Conservation (phyloP, 176 grass and related monocot genomes). For the Eragrostis nindensis region DNA sequence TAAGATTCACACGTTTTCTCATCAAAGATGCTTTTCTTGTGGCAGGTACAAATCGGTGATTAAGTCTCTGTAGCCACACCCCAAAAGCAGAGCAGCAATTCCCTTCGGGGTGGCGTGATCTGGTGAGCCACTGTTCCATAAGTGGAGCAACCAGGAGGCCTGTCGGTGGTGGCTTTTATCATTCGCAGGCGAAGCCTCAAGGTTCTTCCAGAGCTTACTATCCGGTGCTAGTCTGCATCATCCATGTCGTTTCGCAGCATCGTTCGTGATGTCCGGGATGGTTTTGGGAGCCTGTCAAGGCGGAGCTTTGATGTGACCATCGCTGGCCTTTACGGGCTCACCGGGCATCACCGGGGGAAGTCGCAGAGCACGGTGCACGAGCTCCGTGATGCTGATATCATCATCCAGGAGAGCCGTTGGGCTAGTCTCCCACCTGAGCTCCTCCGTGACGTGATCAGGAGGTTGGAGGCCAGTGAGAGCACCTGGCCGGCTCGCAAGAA, state of each 20-base stretch:
- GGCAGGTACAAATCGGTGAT: slow-evolving; percentile 37
- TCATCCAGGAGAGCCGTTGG: slow-evolving; percentile 80
- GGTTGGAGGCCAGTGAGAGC: slow-evolving; percentile 84
- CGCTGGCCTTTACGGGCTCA: slow-evolving; percentile 62
- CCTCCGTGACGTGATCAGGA: slow-evolving; percentile 79
- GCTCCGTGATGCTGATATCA: slow-evolving; percentile 49
- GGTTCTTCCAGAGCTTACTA: slow-evolving; percentile 18
- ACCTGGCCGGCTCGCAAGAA: slow-evolving; percentile 82
- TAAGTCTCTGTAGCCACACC: slow-evolving; percentile 6
- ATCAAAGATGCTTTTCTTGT: slow-evolving; percentile 33
- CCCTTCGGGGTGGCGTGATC: slow-evolving; percentile 10
- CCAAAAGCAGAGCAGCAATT: background rate
- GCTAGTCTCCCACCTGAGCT: slow-evolving; percentile 88
- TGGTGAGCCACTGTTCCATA: slow-evolving; percentile 14
- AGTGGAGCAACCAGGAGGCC: slow-evolving; percentile 18
- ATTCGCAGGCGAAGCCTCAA: slow-evolving; percentile 9
- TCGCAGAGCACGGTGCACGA: slow-evolving; percentile 78
- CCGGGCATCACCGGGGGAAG: slow-evolving; percentile 56
- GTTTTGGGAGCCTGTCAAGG: slow-evolving; percentile 85
- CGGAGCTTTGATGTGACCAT: slow-evolving; percentile 91
- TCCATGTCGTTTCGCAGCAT: slow-evolving; percentile 97
- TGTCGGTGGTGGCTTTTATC: slow-evolving; percentile 20
- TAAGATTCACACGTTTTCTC: slow-evolving; percentile 38
- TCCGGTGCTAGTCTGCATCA: background rate
- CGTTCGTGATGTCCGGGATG: slow-evolving; percentile 80